Base-by-base conservation (phyloP, 176 grass and related monocot genomes). In the Urochloa ruziziensis region DNA sequence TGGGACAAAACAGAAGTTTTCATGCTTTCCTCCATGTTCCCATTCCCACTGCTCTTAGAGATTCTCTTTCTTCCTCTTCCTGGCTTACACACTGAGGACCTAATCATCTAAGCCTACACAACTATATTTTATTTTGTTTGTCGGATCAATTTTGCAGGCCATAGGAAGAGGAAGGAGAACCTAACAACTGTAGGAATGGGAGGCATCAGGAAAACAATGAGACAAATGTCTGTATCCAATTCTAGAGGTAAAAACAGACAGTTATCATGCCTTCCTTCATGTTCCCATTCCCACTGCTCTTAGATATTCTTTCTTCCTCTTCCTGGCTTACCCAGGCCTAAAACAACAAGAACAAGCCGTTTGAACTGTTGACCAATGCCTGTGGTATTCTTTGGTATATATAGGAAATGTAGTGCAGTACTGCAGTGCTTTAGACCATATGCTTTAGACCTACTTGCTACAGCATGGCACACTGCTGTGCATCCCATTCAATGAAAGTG, bases 1-100 rank as follows among this genome's bases (percentile, higher is more conserved):
- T 13, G 24, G 39, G 37, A 33, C 4, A 37, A 46, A 62, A 77
- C 11, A 28, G 10, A 67, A 67, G 19, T 57, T 39, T 48, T 82
- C 46, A 87, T 17, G 56, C 19, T 40, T 79, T 89, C 70, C 78
- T 85, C 4, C 44, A 85, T 85, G 70, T 61, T 87, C 29, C 62
- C 51, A n/a, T 69, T 62, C 61, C 43, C 23, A 74, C 33, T 30
- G 29, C 44, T 75, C 70, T 79, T 85, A 74, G 62, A 59, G 2
- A 28, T 43, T 69, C 61, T 68, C 21, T 51, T 68, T 74, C 75
- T 70, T 85, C 47, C 69, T 74, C 78, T 81, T 75, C 28, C 69
- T 35, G 7, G 21, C 59, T 75, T 52, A 67, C 21, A 53, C 25
- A 42, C 34, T 29, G n/a, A 21, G 47, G 28, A 6, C 32, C 33